Percentiles rank a stretch among this genome's conserved stretches.
Evolutionary conservation across 352 stramenopile genomes (phyloP).

Genomic region (Globisporangium polare): DNA sequence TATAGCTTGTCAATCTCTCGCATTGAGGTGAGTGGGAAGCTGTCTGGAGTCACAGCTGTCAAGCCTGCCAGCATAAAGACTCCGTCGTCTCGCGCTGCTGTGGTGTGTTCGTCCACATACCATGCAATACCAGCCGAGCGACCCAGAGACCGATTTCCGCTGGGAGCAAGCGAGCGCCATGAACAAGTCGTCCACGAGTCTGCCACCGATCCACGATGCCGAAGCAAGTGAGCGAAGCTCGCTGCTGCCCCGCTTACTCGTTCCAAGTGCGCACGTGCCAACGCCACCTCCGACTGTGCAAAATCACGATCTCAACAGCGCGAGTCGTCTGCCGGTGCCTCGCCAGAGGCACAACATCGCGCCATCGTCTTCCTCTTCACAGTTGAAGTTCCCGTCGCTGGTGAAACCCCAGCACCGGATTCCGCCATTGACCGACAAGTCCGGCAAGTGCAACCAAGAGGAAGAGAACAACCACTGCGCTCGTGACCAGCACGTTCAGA

Average conservation of each 20-base stretch:
- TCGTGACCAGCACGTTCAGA: constrained; percentile 8
- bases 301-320: constrained; percentile 7
- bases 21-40: no score
- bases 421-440: background rate
- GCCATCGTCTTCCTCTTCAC: constrained; percentile 9
- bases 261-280: background rate
- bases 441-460: constrained; percentile 35
- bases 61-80: background rate
- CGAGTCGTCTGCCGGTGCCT: constrained; percentile 25
- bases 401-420: constrained; percentile 25
- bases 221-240: background rate
- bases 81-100: background rate
- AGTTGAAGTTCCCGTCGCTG: constrained; percentile 38
- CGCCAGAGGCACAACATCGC: constrained; percentile 12
- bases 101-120: background rate
- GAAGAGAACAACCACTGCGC: constrained; percentile 17
- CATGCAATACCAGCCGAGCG: constrained; percentile 4
- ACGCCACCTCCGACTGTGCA: background rate
- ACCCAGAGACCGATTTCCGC: constrained; percentile 5
- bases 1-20: constrained; percentile 2
- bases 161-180: constrained; percentile 4
- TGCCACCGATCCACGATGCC: constrained; percentile 9
- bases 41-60: no score
- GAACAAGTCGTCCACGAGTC: background rate
- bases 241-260: constrained; percentile 2